Evolutionary conservation across 495 filamentous ascomycete genomes (phyloP).

Genomic region (Margaritispora aquatica): DNA sequence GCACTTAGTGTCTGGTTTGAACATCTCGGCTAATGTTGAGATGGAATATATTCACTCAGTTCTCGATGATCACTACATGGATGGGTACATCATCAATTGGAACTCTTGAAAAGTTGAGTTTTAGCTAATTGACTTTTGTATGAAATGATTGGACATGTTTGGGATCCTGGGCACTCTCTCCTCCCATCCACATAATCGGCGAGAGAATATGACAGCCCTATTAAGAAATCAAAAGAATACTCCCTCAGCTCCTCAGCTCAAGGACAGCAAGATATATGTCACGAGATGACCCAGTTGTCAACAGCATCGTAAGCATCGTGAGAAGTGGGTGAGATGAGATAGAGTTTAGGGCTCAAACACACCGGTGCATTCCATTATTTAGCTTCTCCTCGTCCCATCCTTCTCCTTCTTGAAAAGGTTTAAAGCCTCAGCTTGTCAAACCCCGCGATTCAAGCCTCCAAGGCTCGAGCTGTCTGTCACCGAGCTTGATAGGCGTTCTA

Average conservation of each 20-base stretch:
- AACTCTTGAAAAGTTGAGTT: background rate
- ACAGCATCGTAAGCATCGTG: background rate
- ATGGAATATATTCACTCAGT: too few relatives aligned
- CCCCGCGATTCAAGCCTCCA: background rate
- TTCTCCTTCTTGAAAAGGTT: background rate
- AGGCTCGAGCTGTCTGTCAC: background rate
- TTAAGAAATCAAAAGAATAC: background rate
- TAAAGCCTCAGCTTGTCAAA: background rate
- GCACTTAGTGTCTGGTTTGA: too few relatives aligned
- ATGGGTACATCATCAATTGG: too few relatives aligned
- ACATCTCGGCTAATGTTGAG: too few relatives aligned
- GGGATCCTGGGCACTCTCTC: background rate
- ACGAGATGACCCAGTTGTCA: background rate
- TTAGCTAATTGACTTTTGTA: background rate
- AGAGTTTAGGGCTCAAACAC: background rate
- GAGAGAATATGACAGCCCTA: background rate
- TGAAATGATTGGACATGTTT: background rate
- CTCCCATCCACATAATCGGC: background rate
- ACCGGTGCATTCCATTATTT: too few relatives aligned
- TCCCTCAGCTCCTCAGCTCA: background rate
- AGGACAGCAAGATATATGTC: background rate
- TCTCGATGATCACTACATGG: too few relatives aligned
- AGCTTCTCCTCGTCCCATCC: too few relatives aligned
- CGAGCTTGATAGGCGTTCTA: background rate
- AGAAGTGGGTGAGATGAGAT: background rate